Evolutionary conservation across 1,284 basidiomycete species (phyloP).

Genomic region (Phellopilus nigrolimitatus): DNA sequence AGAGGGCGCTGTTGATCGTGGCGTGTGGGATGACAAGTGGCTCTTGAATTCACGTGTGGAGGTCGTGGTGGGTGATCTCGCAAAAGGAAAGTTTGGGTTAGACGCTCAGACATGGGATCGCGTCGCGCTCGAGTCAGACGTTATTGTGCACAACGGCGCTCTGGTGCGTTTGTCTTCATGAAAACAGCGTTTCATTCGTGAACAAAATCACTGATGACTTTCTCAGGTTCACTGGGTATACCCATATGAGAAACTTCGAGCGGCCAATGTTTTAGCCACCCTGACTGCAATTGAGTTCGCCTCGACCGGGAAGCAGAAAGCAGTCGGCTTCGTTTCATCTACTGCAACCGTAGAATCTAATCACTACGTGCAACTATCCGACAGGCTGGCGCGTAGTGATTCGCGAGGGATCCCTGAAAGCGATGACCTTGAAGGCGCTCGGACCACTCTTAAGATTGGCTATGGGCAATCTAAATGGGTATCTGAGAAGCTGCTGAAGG

Average conservation of each 20-base stretch:
- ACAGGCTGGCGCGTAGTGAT: constrained; percentile 51
- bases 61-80: constrained; percentile 87
- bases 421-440: constrained; percentile 90
- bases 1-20: constrained; percentile 77
- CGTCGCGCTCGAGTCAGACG: constrained; percentile 74
- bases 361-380: constrained; percentile 85
- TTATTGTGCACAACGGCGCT: constrained; percentile 93
- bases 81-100: constrained; percentile 75
- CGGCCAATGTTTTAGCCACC: constrained; percentile 90
- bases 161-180: constrained; percentile 52
- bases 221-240: constrained; percentile 96
- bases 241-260: constrained; percentile 90
- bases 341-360: constrained; percentile 92
- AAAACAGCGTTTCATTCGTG: not conserved
- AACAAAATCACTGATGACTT: constrained; percentile 5
- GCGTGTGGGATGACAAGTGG: constrained; percentile 95
- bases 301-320: constrained; percentile 70
- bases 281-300: constrained; percentile 82
- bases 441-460: constrained; percentile 75
- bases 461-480: constrained; percentile 99
- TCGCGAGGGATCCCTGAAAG: constrained; percentile 76
- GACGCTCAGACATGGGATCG: constrained; percentile 61
- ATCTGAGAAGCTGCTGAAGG: constrained; percentile 89
- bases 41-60: constrained; percentile 65
- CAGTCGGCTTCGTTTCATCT: constrained; percentile 89